Evolutionary conservation across 2,329 filamentous ascomycete genomes (phyloP), one percentile per base, ranked within the genome.

Genomic region (Trichoderma oligosporum): DNA sequence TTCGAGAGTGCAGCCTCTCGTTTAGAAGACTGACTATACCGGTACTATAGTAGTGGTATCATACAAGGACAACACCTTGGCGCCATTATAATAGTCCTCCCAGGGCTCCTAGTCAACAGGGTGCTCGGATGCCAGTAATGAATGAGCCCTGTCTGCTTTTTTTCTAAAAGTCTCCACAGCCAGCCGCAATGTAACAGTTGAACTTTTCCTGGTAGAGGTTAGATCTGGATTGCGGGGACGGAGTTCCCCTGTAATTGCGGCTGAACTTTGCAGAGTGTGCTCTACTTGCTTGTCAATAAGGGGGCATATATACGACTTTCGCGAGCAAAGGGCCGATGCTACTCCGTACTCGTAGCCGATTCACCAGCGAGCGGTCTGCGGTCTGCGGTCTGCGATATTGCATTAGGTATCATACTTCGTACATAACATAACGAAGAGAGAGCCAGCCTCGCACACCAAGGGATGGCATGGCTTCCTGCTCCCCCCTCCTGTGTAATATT

Each of bases 141-240:
- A 42, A n/a, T 18, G 12, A 42, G 38, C 38, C 22, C 38, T 45
- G 49, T 36, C 39, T 35, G 25, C 24, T 18, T 27, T 25, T 8
- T 27, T 4, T 38, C 22, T 44, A 9, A 18, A 16, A 35, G 7
- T 20, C 49, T 45, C 49, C 49, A 54, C 39, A 20, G 20, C 49
- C 39, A 54, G 49, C 49, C 45, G 29, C 39, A 35, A 44, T 39
- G 29, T 25, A 54, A 12, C 29, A 42, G 8, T 18, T 44, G 29
- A 31, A 29, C 49, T 44, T 54, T 42, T 20, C 49, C 39, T 35
- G 39, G 49, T 45, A 12, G 49, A 54, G 49, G 29, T 42, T 54
- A 54, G 49, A 54, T 54, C 39, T 54, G 39, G 38, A 14, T 35
- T 54, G 49, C 49, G 49, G 49, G 49, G 39, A 54, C 39, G 16